Base-by-base conservation (phyloP, 2,329 filamentous ascomycete species). In the Paraphaeosphaeria minitans region DNA sequence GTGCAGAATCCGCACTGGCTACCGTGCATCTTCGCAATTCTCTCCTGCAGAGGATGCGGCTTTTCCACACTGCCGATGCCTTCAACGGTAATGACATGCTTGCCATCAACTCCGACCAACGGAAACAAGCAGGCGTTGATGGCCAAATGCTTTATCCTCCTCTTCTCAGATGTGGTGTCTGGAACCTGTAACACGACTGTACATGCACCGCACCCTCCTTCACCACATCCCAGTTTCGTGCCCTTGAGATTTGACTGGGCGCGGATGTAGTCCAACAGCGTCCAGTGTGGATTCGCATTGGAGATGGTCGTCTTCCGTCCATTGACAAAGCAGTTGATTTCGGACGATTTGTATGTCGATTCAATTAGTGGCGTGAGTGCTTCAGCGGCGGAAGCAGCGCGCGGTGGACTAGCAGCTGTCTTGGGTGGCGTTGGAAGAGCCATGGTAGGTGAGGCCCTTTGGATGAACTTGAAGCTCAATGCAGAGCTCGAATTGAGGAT, bases 1-100 rank as follows among this genome's bases (percentile, higher is more conserved):
- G 94, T 98, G 74, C 94, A 98, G 78, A 98, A 98, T 0, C 93
- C 88, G 75, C 89, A 98, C 76, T 98, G 94, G 66, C 91, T 96
- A 48, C 95, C 95, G 77, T 97, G 93, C 31, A 90, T 85, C 77
- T 91, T 91, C 13, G 94, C 94, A 66, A 98, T 90, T 49, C 94
- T 85, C 78, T 98, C 93, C 75, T 98, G 94, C 2, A 90, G 82
- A 0, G 93, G 91, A 79, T 98, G 94, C 1, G 94, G 94, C 41
- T 83, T 87, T 75, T 93, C 88, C 39, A 91, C 88, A 75, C 89
- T 91, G 16, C 94, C 94, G 66, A 98, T 96, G 7, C 94, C 94
- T 78, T 98, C 94, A 43, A 98, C 88, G 2, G 94, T 98, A 73
- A 98, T 93, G 74, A 98, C 91, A 85, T 98, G 94, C 75, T 98